phyloP scores from a whole-genome alignment of 257 asterid genomes.

The Solanum tacnaense region DNA sequence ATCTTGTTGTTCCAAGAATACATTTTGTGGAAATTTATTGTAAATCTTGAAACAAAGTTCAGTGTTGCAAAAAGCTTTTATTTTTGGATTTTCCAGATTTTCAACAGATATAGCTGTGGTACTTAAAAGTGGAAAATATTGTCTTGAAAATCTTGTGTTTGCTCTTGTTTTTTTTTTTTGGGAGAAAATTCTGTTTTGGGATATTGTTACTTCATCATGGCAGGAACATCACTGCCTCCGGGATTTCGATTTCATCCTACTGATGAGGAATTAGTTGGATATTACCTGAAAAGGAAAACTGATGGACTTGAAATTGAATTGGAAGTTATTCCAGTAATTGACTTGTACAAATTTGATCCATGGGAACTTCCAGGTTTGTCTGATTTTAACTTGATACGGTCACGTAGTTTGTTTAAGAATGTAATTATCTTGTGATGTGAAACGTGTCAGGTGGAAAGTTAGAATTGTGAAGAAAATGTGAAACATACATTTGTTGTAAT shows the following conservation, averaged over 20 bases:
- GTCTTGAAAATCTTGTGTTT: background rate
- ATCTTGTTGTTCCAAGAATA: slow-evolving; percentile 17
- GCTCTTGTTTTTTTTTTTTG: background rate
- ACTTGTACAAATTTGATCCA: slow-evolving; percentile 39
- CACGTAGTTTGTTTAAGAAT: background rate
- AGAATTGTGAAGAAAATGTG: background rate
- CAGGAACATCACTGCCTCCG: slow-evolving; percentile 33
- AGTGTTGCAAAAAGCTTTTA: slow-evolving; percentile 32
- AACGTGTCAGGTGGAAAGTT: background rate
- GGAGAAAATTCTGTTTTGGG: background rate
- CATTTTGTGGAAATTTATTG: slow-evolving; percentile 24
- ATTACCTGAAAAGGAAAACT: slow-evolving; percentile 35
- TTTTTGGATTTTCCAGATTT: slow-evolving; percentile 42
- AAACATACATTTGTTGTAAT: background rate
- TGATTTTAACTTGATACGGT: background rate
- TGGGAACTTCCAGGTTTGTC: slow-evolving; percentile 39
- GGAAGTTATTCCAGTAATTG: slow-evolving; percentile 39
- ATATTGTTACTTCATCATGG: slow-evolving; percentile 16
- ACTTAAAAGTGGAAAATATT: slow-evolving; percentile 3
- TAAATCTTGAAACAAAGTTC: slow-evolving; percentile 17
- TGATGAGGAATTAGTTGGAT: slow-evolving; percentile 41
- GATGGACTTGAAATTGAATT: slow-evolving; percentile 43
- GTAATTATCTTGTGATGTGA: background rate
- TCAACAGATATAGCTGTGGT: slow-evolving; percentile 26
- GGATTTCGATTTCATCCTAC: slow-evolving; percentile 26